phyloP scores from a whole-genome alignment of 106 monocot genomes.

The Dioscorea alata region DNA sequence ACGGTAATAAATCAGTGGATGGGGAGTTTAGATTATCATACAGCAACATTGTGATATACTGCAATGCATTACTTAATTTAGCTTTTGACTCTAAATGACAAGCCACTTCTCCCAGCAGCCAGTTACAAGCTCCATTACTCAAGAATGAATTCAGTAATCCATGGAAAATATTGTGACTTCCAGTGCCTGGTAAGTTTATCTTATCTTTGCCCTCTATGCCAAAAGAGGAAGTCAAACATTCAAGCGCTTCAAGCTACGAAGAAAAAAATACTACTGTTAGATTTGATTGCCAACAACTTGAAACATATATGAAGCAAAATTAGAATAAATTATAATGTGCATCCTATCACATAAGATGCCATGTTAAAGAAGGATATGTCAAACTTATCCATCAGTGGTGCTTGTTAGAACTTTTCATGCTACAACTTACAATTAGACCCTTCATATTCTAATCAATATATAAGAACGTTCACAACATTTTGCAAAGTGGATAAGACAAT shows the following conservation, averaged over 20 bases:
- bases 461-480: too few relatives aligned
- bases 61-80: constrained; percentile 57
- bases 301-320: too few relatives aligned
- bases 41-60: constrained; percentile 46
- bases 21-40: constrained; percentile 33
- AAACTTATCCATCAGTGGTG: too few relatives aligned
- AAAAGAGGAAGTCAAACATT: constrained; percentile 47
- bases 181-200: constrained; percentile 9
- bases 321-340: too few relatives aligned
- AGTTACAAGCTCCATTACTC: constrained; percentile 32
- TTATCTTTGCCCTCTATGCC: constrained; percentile 35
- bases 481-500: too few relatives aligned
- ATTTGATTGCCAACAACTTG: too few relatives aligned
- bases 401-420: too few relatives aligned
- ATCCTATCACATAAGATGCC: too few relatives aligned
- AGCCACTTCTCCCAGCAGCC: constrained; percentile 47
- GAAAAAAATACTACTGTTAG: background rate
- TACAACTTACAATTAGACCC: too few relatives aligned
- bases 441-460: too few relatives aligned
- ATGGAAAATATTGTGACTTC: constrained; percentile 24
- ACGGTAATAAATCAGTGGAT: constrained; percentile 5
- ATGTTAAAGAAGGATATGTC: too few relatives aligned
- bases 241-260: constrained; percentile 78
- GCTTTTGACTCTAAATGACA: constrained; percentile 33
- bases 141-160: constrained; percentile 39